Base-by-base conservation (phyloP, 306 rosid genomes). In the Quercus cerris region DNA sequence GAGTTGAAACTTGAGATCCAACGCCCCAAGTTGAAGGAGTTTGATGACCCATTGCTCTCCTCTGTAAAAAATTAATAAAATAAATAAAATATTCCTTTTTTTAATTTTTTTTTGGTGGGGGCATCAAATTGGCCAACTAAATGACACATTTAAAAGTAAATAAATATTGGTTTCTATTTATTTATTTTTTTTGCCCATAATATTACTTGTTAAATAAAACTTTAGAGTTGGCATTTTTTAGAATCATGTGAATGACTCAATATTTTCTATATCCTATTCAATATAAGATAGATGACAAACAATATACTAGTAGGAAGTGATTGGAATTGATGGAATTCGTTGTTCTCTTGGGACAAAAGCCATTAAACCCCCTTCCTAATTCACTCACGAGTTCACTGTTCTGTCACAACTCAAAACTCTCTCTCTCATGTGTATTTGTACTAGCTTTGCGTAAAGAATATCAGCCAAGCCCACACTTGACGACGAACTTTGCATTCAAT, bases 381-480 rank as follows among this genome's bases (percentile, higher is more conserved):
- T 41, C 46, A 54, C 56, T 84, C 90, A 86, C 89, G 86, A 75
- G 83, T 41, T n/a, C 63, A 59, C 75, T 76, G 35, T 86, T 76
- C 76, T 31, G 25, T 81, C 81, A 5, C 68, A 54, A 49, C 52
- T 35, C 46, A 38, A 3, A 38, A 38, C 56, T 81, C 51, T 33
- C 51, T 66, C 69, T 12, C 35, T 27, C n/a, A 28, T 71, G 63
- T 17, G 30, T 75, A 30, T 27, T 27, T 27, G 70, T 49, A 7
- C 22, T 7, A 30, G 51, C 35, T 1, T 67, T 68, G 64, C 76
- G 61, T 15, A 33, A 78, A 78, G 15, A 33, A 31, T 12, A 3
- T 8, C 18, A 35, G 38, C 46, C 44, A 6, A 7, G 13, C 61
- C 58, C 63, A 69, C 59, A 56, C 79, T 63, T 64, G 62, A 56